These are phyloP conservation scores for Boechera stricta DNA, from an alignment of 345 rosid species.

Conservation along the genomic window DNA sequence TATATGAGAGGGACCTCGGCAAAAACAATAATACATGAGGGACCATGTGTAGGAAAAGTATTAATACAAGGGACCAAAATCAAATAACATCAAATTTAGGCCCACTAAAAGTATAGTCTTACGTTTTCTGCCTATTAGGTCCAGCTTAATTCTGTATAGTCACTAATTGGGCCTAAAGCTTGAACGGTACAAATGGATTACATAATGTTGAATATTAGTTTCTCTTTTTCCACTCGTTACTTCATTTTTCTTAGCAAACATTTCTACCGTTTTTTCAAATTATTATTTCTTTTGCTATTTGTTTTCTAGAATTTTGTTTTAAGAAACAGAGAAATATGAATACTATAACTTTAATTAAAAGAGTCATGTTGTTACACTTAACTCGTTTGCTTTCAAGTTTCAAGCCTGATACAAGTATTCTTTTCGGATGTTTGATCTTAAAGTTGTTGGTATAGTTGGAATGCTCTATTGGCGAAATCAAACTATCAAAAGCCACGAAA, in stretches of 20 bases:
- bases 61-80: not conserved
- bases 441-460: not conserved
- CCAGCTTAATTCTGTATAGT: not conserved
- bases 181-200: not conserved
- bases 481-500: not conserved
- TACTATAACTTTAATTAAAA: not conserved
- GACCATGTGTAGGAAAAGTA: not conserved
- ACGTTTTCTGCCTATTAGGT: not conserved
- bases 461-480: not conserved
- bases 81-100: not conserved
- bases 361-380: not conserved
- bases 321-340: not conserved
- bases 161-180: not conserved
- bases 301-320: not conserved
- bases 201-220: not conserved
- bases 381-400: constrained; percentile 8
- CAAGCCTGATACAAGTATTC: not conserved
- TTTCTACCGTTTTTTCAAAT: not conserved
- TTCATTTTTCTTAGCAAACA: not conserved
- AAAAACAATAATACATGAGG: not conserved
- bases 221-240: not conserved
- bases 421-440: not conserved
- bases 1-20: not conserved
- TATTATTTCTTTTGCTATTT: not conserved
- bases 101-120: not conserved